Evolutionary conservation across 805 yeast genomes (phyloP), one percentile per base, ranked within the genome.

Genomic region (Naumovozyma castellii): DNA sequence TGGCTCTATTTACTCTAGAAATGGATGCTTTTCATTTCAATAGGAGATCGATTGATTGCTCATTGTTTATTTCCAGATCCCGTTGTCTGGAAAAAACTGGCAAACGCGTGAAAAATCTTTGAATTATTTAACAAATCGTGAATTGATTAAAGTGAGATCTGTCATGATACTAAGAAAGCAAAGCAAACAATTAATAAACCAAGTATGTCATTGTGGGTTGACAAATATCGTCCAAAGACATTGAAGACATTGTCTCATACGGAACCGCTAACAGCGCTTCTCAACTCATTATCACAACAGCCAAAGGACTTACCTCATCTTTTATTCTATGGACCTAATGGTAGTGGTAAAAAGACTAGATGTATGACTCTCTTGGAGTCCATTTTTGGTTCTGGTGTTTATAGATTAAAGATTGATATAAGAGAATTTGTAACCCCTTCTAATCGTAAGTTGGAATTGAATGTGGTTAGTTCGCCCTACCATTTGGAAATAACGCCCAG

Each of bases 341-440:
- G 99, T 3, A 85, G 94, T 13, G 99, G 99, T 43, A 92, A 92
- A 59, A 94, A 92, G 67, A 92, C 98, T 8, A 74, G 98, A 47
- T 83, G 87, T 5, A 72, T 86, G 61, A 78, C 94, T 5, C 71
- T 94, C 2, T 64, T 92, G 39, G 71, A 76, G 41, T 85, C 85
- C 49, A 69, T 92, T 28, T 92, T 80, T 54, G 97, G 97, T 0
- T 61, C 82, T 2, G 82, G 81, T 39, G 85, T 84, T 15, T 88
- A 83, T 47, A 84, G 78, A 51, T 68, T 84, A 67, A 90, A 87
- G 60, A 88, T 92, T 39, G 97, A 92, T 56, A 84, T 88, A 29
- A 81, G 94, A 50, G 78, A 83, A 2, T 84, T 90, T 55, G 77
- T 76, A 27, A 82, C 94, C 0, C 66, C 78, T 9, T 71, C 84